Evolutionary conservation across 208 protist species (phyloP).

Genomic region (Zelonia costaricensis): DNA sequence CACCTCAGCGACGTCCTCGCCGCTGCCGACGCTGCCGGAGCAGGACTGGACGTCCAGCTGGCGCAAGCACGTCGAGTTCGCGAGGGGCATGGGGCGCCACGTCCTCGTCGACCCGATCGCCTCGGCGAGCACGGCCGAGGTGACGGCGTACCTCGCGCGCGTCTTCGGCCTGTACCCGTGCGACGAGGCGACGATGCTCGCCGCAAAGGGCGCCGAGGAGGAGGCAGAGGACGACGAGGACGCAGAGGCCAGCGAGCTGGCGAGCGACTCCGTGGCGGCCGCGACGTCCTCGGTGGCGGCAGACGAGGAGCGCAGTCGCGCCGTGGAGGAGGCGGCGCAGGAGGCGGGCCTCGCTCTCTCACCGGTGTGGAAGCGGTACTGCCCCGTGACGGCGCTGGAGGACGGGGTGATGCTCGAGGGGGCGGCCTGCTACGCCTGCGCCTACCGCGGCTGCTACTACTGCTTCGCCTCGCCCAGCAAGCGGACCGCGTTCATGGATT

Average conservation of each 20-base stretch:
- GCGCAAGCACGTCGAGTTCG: conserved; percentile 24
- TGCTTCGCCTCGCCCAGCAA: conserved; percentile 54
- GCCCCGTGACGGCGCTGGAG: conserved; percentile 77
- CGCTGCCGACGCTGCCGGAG: background rate
- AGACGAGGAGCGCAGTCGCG: conserved; percentile 31
- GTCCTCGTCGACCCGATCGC: conserved; percentile 32
- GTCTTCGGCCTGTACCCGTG: conserved; percentile 48
- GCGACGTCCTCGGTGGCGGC: conserved; percentile 29
- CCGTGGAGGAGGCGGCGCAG: conserved; percentile 40
- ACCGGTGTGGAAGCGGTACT: conserved; percentile 73
- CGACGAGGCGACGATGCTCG: conserved; percentile 19
- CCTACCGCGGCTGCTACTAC: conserved; percentile 69
- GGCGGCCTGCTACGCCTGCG: conserved; percentile 52
- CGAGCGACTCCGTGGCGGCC: background rate
- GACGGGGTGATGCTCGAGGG: conserved; percentile 79
- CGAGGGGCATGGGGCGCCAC: conserved; percentile 10
- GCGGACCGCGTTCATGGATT: conserved; percentile 54
- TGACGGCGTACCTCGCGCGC: conserved; percentile 46
- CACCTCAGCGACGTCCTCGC: background rate
- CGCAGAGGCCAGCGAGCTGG: background rate
- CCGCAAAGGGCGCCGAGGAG: background rate
- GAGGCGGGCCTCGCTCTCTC: conserved; percentile 33
- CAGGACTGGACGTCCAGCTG: conserved; percentile 26
- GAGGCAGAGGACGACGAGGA: background rate
- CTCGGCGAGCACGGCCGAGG: conserved; percentile 20